phyloP scores from a whole-genome alignment of 441 rosid species.

The Rhodomyrtus psidioides region DNA sequence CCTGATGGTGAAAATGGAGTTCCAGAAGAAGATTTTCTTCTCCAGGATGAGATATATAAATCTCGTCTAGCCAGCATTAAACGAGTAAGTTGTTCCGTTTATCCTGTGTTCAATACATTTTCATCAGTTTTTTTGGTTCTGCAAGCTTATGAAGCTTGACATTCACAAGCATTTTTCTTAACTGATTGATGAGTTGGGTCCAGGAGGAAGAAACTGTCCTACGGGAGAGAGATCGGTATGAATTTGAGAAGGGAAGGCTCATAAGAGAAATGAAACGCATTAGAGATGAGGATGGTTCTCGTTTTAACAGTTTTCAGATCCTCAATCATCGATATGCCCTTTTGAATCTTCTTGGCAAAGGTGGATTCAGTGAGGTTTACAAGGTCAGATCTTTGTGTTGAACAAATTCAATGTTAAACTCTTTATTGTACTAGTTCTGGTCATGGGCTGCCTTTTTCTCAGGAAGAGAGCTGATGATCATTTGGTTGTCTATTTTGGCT shows the following conservation, averaged over 20 bases:
- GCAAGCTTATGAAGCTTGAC: not conserved
- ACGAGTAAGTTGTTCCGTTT: slow-evolving; percentile 48
- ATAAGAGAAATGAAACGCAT: slow-evolving; percentile 98
- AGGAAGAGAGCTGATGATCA: slow-evolving; percentile 11
- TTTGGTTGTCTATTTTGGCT: slow-evolving; percentile 44
- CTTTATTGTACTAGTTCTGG: not conserved
- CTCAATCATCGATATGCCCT: slow-evolving; percentile 88
- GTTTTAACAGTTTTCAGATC: slow-evolving; percentile 94
- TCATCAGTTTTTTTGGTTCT: not conserved
- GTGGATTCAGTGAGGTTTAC: slow-evolving; percentile 99
- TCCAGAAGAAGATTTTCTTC: slow-evolving; percentile 76
- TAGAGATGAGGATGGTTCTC: slow-evolving; percentile 98
- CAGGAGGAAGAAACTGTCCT: slow-evolving; percentile 88
- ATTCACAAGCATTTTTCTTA: not conserved
- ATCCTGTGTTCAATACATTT: not conserved
- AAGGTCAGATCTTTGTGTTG: slow-evolving; percentile 57
- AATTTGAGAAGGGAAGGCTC: slow-evolving; percentile 91
- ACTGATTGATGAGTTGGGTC: slow-evolving; percentile 16
- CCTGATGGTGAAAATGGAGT: slow-evolving; percentile 62
- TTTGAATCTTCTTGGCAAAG: slow-evolving; percentile 95
- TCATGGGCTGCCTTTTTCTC: slow-evolving; percentile 3
- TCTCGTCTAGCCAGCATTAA: slow-evolving; percentile 91
- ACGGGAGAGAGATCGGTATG: slow-evolving; percentile 98
- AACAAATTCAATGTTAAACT: not conserved
- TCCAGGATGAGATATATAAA: slow-evolving; percentile 95